These are phyloP conservation scores for Leucaena leucocephala DNA, from an alignment of 306 rosid species.

Conservation along the genomic window DNA sequence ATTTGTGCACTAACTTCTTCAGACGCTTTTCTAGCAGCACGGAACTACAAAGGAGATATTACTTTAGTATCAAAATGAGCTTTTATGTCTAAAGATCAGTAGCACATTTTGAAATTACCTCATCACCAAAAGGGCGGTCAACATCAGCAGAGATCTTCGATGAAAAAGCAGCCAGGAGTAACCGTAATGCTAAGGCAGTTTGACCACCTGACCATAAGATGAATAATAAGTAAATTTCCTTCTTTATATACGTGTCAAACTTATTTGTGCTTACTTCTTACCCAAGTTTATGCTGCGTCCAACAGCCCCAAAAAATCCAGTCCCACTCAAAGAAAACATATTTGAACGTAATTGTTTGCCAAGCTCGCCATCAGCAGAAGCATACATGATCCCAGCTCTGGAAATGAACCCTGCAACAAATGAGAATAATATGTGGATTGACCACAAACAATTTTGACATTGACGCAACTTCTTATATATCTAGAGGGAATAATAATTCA, in stretches of 20 bases:
- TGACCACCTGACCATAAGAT: slow-evolving; percentile 71
- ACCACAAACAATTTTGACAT: slow-evolving; percentile 27
- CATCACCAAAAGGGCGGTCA: slow-evolving; percentile 86
- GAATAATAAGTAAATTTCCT: slow-evolving; percentile 19
- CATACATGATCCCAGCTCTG: slow-evolving; percentile 98
- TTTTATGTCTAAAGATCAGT: neutral
- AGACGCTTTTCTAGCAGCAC: slow-evolving; percentile 84
- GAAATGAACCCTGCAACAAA: slow-evolving; percentile 70
- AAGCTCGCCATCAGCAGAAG: slow-evolving; percentile 50
- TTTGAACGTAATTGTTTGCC: slow-evolving; percentile 64
- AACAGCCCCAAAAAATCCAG: slow-evolving; percentile 81
- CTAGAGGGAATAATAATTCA: neutral
- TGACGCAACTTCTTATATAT: neutral
- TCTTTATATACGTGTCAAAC: neutral
- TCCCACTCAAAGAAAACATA: slow-evolving; percentile 85
- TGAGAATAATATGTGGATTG: slow-evolving; percentile 59
- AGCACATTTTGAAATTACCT: slow-evolving; percentile 51
- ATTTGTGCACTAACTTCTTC: slow-evolving; percentile 89
- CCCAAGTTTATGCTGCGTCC: slow-evolving; percentile 94
- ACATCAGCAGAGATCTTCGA: slow-evolving; percentile 78
- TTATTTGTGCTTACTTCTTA: slow-evolving; percentile 48
- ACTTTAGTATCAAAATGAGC: neutral
- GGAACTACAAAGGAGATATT: slow-evolving; percentile 54
- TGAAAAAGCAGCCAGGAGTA: slow-evolving; percentile 83
- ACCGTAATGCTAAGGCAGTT: slow-evolving; percentile 84